Base-by-base conservation (phyloP, 192 early-diverging fungal species). In the Dissophora ornata region DNA sequence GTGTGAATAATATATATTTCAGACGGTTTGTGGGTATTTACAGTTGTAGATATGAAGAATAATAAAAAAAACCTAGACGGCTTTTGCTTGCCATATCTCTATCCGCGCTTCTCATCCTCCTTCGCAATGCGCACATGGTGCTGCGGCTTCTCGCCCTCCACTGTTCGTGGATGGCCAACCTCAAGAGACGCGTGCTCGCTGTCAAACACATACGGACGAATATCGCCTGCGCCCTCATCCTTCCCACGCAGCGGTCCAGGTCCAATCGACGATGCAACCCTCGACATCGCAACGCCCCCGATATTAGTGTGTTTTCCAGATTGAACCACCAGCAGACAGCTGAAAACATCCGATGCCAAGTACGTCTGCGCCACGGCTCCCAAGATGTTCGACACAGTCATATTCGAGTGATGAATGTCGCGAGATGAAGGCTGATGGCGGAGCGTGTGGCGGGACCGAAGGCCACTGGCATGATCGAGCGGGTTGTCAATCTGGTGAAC, bases 241-340 rank as follows among this genome's bases (percentile, higher is more conserved):
- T 41, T 70, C 10, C 24, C 22, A 7, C 26, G 41, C 15, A 53
- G 49, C 22, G 67, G 48, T 18, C 50, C 61, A 25, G 29, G 45
- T 0, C 26, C 21, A 28, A 65, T 62, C 6, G 61, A 57, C 12
- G 70, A 64, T 11, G 56, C 62, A 15, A 49, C 40, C 1, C 58
- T 25, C 6, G 53, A 62, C 18, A 62, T 16, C 3, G 30, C 62
- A 19, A 57, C 3, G 26, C 29, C 40, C 4, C 19, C 54, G n/a
- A n/a, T n/a, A n/a, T n/a, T n/a, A 9, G 53, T 4, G 2, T 54
- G 42, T 19, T 54, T 54, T 25, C 73, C 73, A 4, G 73, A 67
- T 19, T 77, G 73, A 8, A 77, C 73, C 2, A 67, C 73, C 13
- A 77, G 28, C 15, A 77, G 32, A 12, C 64, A 77, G 24, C 42